Percentiles rank a stretch among this genome's conserved stretches.
phyloP scores from a whole-genome alignment of 2,329 filamentous ascomycete genomes.

The Sarocladium kiliense region DNA sequence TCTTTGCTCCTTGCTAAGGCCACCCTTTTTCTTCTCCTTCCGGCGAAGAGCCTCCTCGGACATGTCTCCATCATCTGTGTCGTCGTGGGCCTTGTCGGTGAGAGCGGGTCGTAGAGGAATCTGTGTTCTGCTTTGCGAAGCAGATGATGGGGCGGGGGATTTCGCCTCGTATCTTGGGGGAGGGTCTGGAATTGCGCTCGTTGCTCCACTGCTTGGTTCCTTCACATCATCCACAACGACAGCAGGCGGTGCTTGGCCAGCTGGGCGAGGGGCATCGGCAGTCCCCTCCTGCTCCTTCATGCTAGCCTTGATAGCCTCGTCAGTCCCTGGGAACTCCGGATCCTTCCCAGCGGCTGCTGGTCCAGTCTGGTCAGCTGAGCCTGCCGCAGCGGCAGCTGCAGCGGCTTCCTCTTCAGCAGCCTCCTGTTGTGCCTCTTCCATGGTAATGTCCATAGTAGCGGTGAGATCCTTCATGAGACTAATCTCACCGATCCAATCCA shows the following conservation, averaged over 20 bases:
- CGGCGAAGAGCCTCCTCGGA: slow-evolving; percentile 43
- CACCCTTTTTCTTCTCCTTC: slow-evolving; percentile 79
- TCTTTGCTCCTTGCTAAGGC: slow-evolving; percentile 83
- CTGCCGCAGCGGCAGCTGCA: slow-evolving; percentile 36
- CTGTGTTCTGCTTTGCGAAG: slow-evolving; percentile 38
- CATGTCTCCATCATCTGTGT: slow-evolving; percentile 53
- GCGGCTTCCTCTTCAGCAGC: slow-evolving; percentile 49
- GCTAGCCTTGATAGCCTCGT: slow-evolving; percentile 52
- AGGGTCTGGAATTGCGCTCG: slow-evolving; percentile 14
- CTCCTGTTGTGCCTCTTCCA: slow-evolving; percentile 67
- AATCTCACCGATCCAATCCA: slow-evolving; percentile 96
- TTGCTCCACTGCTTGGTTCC: slow-evolving; percentile 15
- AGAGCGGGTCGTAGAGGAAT: slow-evolving; percentile 80
- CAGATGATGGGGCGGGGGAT: slow-evolving; percentile 37
- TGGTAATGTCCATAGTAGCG: slow-evolving; percentile 96
- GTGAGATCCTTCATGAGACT: slow-evolving; percentile 98
- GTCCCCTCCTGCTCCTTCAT: slow-evolving; percentile 34
- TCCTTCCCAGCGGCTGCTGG: slow-evolving; percentile 22
- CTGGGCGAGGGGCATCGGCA: slow-evolving; percentile 20
- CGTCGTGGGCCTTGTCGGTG: slow-evolving; percentile 73
- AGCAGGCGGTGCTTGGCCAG: slow-evolving; percentile 25
- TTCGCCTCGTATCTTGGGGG: slow-evolving; percentile 26
- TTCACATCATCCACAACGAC: slow-evolving; percentile 37
- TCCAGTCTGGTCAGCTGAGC: neutral
- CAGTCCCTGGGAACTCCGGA: slow-evolving; percentile 51